Evolutionary conservation across 164 flowering plant genomes (phyloP), one percentile per base, ranked within the genome.

Genomic region (Sedum album): DNA sequence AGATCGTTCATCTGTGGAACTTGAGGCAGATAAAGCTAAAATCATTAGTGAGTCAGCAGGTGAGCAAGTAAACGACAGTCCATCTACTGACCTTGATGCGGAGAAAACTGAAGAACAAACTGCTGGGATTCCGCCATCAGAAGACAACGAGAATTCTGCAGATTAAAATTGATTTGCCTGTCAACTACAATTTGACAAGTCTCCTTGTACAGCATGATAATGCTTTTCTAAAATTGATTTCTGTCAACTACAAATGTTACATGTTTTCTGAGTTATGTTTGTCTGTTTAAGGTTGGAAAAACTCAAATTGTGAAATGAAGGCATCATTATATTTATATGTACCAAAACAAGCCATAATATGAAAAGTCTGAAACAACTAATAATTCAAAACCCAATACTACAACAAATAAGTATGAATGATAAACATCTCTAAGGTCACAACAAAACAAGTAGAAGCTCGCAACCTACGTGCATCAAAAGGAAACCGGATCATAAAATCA

Each of bases 1-100:
- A 68, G 82, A 76, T 5, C 53, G 1, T 4, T 79, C 31, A 26
- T 55, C 61, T 10, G 61, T 55, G 9, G 61, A 55, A 25, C 61
- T 55, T 11, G 61, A 55, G 61, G 61, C 26, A 8, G 31, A 55
- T 10, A 55, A 55, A 55, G 57, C 28, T 26, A 23, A 55, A 55
- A 13, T 26, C 31, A 55, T 25, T 55, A 20, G 25, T 20, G 61
- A 55, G 61, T 15, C 61, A 55, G 17, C 61, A 55, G 17, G 13
- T n/a, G 57, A 18, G 0, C 14, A 8, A n/a, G 7, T 51, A 51
- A 51, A 51, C 21, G 23, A 21, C 4, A 25, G 31, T 26, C 26
- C 61, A 55, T 23, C 61, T 25, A 55, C 26, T 25, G 61, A 55
- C 26, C 11, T 6, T 55, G 31, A 23, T 3, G 30, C 15, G 17